Evolutionary conservation across 495 filamentous ascomycete species (phyloP).

Genomic region (Sphaerosporella brunnea): DNA sequence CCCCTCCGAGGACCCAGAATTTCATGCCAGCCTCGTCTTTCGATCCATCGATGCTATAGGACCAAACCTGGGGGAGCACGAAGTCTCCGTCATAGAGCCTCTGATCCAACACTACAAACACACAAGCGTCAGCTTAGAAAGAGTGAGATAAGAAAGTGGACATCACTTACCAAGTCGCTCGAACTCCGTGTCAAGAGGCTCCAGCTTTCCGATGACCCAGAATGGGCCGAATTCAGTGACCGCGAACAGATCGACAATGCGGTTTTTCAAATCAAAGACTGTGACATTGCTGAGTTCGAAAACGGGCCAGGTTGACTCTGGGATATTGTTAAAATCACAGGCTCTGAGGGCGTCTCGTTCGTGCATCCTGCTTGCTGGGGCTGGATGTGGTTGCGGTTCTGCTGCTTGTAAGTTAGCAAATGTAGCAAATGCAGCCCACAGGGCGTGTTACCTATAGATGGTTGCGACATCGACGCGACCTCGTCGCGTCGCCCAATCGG

Average conservation of each 20-base stretch:
- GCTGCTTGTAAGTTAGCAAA: not conserved
- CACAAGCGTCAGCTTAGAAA: not conserved
- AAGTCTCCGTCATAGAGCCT: not conserved
- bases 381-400: too few relatives aligned
- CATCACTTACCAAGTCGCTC: not conserved
- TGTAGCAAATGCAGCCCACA: not conserved
- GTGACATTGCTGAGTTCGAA: slow-evolving; percentile 15
- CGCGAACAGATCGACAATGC: slow-evolving; percentile 15
- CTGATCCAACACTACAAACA: not conserved
- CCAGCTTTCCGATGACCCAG: slow-evolving; percentile 10
- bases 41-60: not conserved
- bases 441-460: too few relatives aligned
- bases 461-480: too few relatives aligned
- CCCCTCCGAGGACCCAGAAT: slow-evolving; percentile 15
- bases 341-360: too few relatives aligned
- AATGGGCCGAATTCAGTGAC: slow-evolving; percentile 16
- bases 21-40: slow-evolving; percentile 6
- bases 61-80: not conserved
- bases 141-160: not conserved
- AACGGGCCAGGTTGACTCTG: slow-evolving; percentile 10
- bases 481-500: too few relatives aligned
- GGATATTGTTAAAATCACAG: too few relatives aligned
- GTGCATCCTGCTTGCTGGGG: too few relatives aligned
- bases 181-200: not conserved
- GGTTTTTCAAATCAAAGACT: slow-evolving; percentile 2